Conservation (phyloP, 805 yeast species). For the Brettanomyces naardenensis region DNA sequence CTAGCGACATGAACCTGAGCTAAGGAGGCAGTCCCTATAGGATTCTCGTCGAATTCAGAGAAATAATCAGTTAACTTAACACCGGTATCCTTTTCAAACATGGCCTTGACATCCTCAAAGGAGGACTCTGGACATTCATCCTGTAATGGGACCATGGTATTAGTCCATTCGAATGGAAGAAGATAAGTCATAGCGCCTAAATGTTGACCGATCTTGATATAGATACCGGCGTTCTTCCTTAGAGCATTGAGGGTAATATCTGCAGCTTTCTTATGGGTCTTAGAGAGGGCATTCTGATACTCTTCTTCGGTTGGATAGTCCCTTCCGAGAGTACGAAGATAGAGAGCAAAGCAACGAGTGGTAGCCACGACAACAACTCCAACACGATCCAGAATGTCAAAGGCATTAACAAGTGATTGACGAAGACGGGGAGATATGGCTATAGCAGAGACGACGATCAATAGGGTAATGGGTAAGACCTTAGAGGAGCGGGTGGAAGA, state of each 20-base stretch:
- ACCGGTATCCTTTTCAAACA: constrained; percentile 68
- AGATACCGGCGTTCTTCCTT: constrained; percentile 84
- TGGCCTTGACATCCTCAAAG: constrained; percentile 52
- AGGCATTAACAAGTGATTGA: constrained; percentile 2
- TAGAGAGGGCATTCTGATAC: constrained; percentile 43
- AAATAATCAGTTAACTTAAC: constrained; percentile 53
- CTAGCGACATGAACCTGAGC: constrained; percentile 91
- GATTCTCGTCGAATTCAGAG: constrained; percentile 54
- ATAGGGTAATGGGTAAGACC: no score
- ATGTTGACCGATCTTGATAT: constrained; percentile 93
- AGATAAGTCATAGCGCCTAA: constrained; percentile 86
- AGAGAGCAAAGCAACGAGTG: constrained; percentile 60
- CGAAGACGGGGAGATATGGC: constrained; percentile 3
- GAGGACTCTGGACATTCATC: constrained; percentile 83
- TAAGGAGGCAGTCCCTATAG: constrained; percentile 92
- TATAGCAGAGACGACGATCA: background rate
- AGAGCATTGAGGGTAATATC: constrained; percentile 68
- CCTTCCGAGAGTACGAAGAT: constrained; percentile 45
- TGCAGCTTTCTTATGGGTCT: constrained; percentile 75
- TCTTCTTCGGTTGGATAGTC: constrained; percentile 36
- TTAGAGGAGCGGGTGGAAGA: background rate
- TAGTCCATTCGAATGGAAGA: constrained; percentile 91
- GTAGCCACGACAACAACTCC: constrained; percentile 66
- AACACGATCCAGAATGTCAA: constrained; percentile 38
- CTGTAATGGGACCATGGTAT: constrained; percentile 87